A percentile compares a stretch with the other conserved stretches of the same genome.
These are phyloP conservation scores for Fusarium euwallaceae DNA, from an alignment of 2,329 filamentous ascomycete species.

Conservation along the genomic window DNA sequence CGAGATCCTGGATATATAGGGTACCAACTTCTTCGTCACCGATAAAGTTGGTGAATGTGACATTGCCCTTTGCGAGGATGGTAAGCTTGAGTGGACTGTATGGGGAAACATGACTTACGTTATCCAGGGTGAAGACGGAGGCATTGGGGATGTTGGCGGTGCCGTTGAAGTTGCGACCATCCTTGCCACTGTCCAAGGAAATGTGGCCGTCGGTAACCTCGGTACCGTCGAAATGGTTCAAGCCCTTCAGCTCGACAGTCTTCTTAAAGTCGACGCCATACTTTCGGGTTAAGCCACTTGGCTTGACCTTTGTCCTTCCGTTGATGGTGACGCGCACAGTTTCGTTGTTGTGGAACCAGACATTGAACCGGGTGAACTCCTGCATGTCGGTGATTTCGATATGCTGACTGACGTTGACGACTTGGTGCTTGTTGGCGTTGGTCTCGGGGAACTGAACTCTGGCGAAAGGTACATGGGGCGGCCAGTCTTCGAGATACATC, in stretches of 20 bases:
- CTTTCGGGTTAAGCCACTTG: conserved; percentile 62
- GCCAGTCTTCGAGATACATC: conserved; percentile 67
- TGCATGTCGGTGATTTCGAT: conserved; percentile 60
- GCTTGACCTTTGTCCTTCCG: conserved; percentile 65
- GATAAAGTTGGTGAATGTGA: conserved; percentile 71
- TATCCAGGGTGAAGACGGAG: conserved; percentile 72
- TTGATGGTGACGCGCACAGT: conserved; percentile 64
- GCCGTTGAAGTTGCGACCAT: conserved; percentile 72
- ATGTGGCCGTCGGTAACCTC: conserved; percentile 65
- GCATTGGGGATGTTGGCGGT: conserved; percentile 73
- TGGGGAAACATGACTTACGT: conserved; percentile 60
- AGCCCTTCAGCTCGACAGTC: conserved; percentile 63
- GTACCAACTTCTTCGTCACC: conserved; percentile 65
- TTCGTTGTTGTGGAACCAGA: conserved; percentile 65
- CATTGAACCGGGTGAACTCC: conserved; percentile 68
- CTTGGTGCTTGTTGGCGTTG: conserved; percentile 61
- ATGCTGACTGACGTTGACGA: conserved; percentile 65
- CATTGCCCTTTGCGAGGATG: conserved; percentile 65
- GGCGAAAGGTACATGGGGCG: conserved; percentile 63
- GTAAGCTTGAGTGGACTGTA: conserved; percentile 9
- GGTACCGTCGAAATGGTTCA: conserved; percentile 69
- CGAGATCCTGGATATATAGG: conserved; percentile 69
- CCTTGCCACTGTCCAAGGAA: conserved; percentile 52
- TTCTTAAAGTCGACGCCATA: conserved; percentile 69
- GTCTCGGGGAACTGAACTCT: conserved; percentile 66